Conservation (phyloP, 108 stramenopile genomes). For the Cyclotella choctawhatcheeana region DNA sequence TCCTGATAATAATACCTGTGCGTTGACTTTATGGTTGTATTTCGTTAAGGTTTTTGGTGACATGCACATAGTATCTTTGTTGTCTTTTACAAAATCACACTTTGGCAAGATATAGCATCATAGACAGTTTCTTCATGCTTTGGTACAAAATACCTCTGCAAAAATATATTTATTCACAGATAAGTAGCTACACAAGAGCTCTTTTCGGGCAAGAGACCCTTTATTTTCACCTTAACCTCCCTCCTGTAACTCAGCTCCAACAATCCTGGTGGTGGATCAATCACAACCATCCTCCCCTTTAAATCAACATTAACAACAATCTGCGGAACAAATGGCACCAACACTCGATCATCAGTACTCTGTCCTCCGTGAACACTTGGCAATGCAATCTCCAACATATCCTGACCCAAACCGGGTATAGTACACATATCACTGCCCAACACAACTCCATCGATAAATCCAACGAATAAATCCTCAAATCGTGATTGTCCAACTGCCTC, state of each 20-base stretch:
- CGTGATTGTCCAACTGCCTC: slow-evolving; percentile 17
- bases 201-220: slow-evolving; percentile 65
- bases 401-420: slow-evolving; percentile 81
- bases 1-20: too few relatives aligned
- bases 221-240: slow-evolving; percentile 73
- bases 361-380: slow-evolving; percentile 41
- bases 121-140: too few relatives aligned
- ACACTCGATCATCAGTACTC: slow-evolving; percentile 67
- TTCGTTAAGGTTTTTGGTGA: too few relatives aligned
- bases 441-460: slow-evolving; percentile 70
- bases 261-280: slow-evolving; percentile 76
- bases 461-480: slow-evolving; percentile 63
- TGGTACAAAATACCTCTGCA: too few relatives aligned
- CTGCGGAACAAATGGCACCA: slow-evolving; percentile 82
- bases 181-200: background rate
- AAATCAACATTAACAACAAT: slow-evolving; percentile 74
- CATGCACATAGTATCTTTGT: too few relatives aligned
- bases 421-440: slow-evolving; percentile 84
- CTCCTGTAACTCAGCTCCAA: slow-evolving; percentile 79
- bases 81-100: too few relatives aligned
- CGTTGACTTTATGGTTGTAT: too few relatives aligned
- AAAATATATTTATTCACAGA: too few relatives aligned
- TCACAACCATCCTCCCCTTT: slow-evolving; percentile 49
- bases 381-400: slow-evolving; percentile 72
- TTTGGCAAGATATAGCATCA: too few relatives aligned